Evolutionary conservation across 148 eudicot species (phyloP), one percentile per base, ranked within the genome.

Genomic region (Chenopodium quinoa): DNA sequence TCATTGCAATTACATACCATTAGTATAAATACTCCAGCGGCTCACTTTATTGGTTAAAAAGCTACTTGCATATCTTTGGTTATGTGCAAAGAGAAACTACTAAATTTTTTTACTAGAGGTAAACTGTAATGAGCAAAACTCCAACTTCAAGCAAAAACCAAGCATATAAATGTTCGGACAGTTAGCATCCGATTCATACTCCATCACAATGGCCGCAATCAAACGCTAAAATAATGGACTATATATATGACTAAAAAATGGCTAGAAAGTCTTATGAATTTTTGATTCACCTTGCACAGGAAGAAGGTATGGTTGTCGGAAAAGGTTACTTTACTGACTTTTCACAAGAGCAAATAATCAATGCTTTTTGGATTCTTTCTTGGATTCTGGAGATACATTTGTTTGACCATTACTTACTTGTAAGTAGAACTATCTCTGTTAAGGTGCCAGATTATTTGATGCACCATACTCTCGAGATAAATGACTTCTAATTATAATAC

Each of bases 271-370:
- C 31, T 29, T 29, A 29, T 29, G 31, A 29, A 29, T 7, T 50
- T 50, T 11, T 13, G 56, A 50, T 50, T 50, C 85, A 88, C 58
- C 84, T 92, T 75, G 93, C 90, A 3, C 54, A 29, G 81, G 91
- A 91, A 86, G 91, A 92, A 76, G 91, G 91, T 62, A 16, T 92
- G 78, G 76, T 74, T 69, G 91, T 84, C 22, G 93, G 97, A 75
- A 88, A 88, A 63, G 95, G 97, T 19, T 93, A 93, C 76, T 93
- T 83, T 75, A 93, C 97, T 66, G 97, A 93, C 84, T 78, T 87
- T 75, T 87, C 94, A 54, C 89, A 88, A 84, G 89, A 82, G 10
- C 81, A 88, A 78, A 80, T 92, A 27, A 78, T 91, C 29, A 78
- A 92, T 50, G 78, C 1, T 1, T 27, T 27, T 27, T 27, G 29